Evolutionary conservation across 495 filamentous ascomycete species (phyloP), one percentile per base, ranked within the genome.

Genomic region (Podospora didyma): DNA sequence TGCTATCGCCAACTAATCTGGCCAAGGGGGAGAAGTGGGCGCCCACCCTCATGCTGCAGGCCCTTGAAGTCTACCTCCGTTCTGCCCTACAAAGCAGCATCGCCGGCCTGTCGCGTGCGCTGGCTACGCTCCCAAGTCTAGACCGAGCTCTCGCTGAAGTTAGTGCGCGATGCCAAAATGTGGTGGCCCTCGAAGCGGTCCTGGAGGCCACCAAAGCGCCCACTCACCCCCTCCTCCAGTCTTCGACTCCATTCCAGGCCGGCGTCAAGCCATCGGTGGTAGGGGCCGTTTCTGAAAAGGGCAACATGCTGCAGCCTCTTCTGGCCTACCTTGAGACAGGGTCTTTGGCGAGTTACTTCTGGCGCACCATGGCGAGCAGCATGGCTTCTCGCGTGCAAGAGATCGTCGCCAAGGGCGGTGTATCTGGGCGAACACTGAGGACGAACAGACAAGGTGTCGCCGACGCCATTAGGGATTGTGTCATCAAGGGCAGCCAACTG

Each of bases 281-380:
- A 64, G 31, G 42, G 44, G 2, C 46, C 39, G 14, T 35, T 56
- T 3, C 58, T 67, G 23, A 64, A 23, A 31, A 12, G 9, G 60
- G 64, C 2, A 91, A 88, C 52, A 83, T 96, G 60, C 75, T 96
- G 2, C 80, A 84, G 23, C 88, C 86, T 2, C 73, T 97, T 2
- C 78, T 96, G 39, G 71, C 77, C n/a, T 77, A 86, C 22, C 80
- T 99, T 17, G 94, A 99, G 68, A 96, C 92, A 0, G 82, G 88
- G 0, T 92, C 89, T 0, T 75, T 99, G 20, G 84, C 89, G 5
- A 94, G 89, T 0, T 92, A 90, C 62, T 98, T 95, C 75, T 97
- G 93, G 89, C 79, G 94, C 23, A 85, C 85, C 16, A 79, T 97
- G 57, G 94, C 94, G 0, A 84, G 87, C 0, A 85, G 82, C 39